Conservation (phyloP, 2,329 filamentous ascomycete species). For the Fonsecaea pugnacius region DNA sequence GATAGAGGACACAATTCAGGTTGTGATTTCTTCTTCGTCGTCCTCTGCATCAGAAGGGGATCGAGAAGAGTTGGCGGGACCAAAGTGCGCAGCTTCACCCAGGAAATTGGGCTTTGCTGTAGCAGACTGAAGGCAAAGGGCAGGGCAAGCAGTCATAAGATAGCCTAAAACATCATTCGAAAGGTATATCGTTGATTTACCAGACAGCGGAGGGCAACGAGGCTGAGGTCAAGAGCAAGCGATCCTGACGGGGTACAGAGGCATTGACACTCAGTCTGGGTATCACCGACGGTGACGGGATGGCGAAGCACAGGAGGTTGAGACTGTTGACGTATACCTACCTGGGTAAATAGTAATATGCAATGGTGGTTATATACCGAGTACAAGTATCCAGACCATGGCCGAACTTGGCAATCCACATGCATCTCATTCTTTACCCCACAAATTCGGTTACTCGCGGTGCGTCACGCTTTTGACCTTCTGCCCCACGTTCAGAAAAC, state of each 20-base stretch:
- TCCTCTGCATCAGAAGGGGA: conserved; percentile 8
- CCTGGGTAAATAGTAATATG: neutral
- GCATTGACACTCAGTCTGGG: neutral
- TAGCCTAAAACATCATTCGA: neutral
- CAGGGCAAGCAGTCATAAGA: neutral
- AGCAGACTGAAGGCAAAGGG: neutral
- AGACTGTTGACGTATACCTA: neutral
- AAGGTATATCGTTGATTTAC: neutral
- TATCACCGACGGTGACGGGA: neutral
- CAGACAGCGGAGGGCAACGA: neutral
- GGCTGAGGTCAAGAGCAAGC: neutral
- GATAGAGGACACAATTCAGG: conserved; percentile 11
- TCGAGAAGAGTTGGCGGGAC: neutral
- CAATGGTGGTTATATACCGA: neutral
- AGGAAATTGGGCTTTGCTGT: neutral
- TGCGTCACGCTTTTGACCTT: neutral
- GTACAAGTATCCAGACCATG: too few relatives aligned
- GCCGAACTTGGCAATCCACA: too few relatives aligned
- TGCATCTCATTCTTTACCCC: neutral
- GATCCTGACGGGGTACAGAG: neutral
- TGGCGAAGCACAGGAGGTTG: neutral
- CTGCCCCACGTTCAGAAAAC: conserved; percentile 17
- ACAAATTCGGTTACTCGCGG: neutral
- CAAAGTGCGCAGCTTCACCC: neutral
- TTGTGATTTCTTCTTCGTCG: conserved; percentile 13